Conservation (phyloP, 257 asterid species). For the Capsicum pubescens region DNA sequence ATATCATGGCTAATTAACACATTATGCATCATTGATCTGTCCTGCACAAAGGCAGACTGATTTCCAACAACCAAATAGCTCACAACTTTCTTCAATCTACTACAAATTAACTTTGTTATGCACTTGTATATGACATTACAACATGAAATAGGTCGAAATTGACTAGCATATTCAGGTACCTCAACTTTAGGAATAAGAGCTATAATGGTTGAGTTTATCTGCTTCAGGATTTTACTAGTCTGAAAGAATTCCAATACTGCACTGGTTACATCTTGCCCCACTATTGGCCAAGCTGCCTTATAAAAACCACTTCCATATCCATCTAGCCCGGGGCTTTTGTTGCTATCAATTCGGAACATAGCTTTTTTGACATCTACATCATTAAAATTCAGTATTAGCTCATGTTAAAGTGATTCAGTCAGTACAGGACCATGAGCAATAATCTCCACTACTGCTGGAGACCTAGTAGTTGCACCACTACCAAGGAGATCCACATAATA, state of each 20-base stretch:
- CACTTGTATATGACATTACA: no score
- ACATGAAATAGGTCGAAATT: no score
- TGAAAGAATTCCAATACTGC: neutral
- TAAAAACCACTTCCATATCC: neutral
- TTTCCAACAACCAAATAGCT: neutral
- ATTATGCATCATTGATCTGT: no score
- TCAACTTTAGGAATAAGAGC: neutral
- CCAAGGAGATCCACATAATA: neutral
- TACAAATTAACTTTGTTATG: neutral
- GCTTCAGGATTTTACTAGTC: no score
- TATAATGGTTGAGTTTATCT: no score
- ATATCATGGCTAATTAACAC: no score
- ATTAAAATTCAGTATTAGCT: no score
- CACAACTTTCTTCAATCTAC: neutral
- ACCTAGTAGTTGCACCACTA: no score
- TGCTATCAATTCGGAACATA: neutral
- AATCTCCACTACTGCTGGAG: no score
- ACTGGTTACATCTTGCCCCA: neutral
- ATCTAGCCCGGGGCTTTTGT: neutral
- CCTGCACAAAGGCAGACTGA: neutral
- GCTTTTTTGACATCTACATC: neutral
- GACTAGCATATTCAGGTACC: neutral
- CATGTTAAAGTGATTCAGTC: no score
- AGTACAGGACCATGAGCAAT: no score
- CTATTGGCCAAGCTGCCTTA: neutral